Evolutionary conservation across 2,329 filamentous ascomycete species (phyloP).

Genomic region (Fusarium sublunatum): DNA sequence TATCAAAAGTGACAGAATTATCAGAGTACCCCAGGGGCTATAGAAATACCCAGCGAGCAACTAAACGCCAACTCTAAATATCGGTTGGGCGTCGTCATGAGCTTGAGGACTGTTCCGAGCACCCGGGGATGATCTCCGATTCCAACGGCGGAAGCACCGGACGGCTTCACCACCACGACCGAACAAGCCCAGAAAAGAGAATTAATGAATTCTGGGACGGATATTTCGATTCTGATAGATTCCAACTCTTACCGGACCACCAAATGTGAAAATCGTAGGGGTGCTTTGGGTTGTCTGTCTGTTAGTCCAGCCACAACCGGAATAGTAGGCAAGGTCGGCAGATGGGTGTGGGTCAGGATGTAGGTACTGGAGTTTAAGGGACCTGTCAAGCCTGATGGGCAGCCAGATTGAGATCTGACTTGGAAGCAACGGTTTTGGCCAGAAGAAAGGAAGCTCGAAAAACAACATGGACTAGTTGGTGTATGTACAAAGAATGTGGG

Average conservation of each 20-base stretch:
- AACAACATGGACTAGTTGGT: slow-evolving; percentile 4
- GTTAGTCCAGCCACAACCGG: slow-evolving; percentile 43
- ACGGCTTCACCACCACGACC: slow-evolving; percentile 39
- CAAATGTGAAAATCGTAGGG: slow-evolving; percentile 16
- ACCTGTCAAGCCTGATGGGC: slow-evolving; percentile 1
- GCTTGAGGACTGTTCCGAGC: slow-evolving; percentile 29
- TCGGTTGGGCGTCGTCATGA: slow-evolving; percentile 30
- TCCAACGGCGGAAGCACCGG: slow-evolving; percentile 43
- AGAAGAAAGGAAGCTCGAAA: slow-evolving; percentile 6
- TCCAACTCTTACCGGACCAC: slow-evolving; percentile 12
- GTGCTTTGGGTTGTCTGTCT: slow-evolving; percentile 30
- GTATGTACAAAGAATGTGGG: slow-evolving; percentile 25
- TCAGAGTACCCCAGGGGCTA: slow-evolving; percentile 8
- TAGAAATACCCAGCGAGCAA: slow-evolving; percentile 2
- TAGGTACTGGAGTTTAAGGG: slow-evolving; percentile 22
- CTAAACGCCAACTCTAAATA: slow-evolving; percentile 23
- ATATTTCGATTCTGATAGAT: slow-evolving; percentile 12
- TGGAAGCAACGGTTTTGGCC: slow-evolving; percentile 11
- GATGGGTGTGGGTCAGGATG: slow-evolving; percentile 38
- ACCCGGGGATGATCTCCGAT: slow-evolving; percentile 38
- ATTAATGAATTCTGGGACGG: slow-evolving; percentile 9
- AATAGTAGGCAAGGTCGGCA: slow-evolving; percentile 31
- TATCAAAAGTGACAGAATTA: slow-evolving; percentile 7
- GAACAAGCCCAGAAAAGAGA: slow-evolving; percentile 28
- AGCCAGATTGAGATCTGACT: slow-evolving; percentile 1